Evolutionary conservation across 2,329 filamentous ascomycete genomes (phyloP).

Genomic region (Neonectria coccinea): DNA sequence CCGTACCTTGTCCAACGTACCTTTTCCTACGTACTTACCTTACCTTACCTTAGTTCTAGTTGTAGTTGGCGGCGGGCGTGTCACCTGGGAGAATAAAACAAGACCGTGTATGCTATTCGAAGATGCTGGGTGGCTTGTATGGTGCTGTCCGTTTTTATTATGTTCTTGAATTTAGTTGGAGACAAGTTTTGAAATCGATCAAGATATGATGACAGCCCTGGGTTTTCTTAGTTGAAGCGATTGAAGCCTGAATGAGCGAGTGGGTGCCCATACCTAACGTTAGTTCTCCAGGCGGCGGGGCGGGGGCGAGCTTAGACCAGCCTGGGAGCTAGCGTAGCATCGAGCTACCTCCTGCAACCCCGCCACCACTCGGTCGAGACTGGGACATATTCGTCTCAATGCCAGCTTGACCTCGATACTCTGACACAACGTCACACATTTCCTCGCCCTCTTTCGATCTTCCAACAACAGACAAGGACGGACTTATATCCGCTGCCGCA

Average conservation of each 20-base stretch:
- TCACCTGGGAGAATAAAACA: constrained; percentile 5
- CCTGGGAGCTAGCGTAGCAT: constrained; percentile 25
- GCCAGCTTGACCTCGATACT: constrained; percentile 31
- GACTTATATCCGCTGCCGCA: constrained; percentile 6
- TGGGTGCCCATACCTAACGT: neutral
- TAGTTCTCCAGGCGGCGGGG: no score
- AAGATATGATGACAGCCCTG: neutral
- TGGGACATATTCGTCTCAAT: constrained; percentile 23
- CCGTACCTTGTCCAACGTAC: neutral
- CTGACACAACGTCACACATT: constrained; percentile 7
- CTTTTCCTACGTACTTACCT: constrained; percentile 13
- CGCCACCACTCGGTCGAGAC: constrained; percentile 36
- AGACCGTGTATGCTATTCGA: constrained; percentile 32
- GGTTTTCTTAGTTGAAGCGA: no score
- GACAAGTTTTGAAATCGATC: constrained; percentile 7
- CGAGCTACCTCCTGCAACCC: constrained; percentile 39
- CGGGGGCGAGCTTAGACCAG: constrained; percentile 11
- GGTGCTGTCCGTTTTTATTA: constrained; percentile 17
- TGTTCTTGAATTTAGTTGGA: constrained; percentile 3
- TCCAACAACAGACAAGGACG: neutral
- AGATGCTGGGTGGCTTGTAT: constrained; percentile 28
- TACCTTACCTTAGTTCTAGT: constrained; percentile 11
- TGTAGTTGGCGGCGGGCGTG: constrained; percentile 7
- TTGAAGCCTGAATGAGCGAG: no score
- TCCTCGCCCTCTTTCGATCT: neutral